Evolutionary conservation across 1,139 yeast species (phyloP).

Genomic region (Candida sp.): DNA sequence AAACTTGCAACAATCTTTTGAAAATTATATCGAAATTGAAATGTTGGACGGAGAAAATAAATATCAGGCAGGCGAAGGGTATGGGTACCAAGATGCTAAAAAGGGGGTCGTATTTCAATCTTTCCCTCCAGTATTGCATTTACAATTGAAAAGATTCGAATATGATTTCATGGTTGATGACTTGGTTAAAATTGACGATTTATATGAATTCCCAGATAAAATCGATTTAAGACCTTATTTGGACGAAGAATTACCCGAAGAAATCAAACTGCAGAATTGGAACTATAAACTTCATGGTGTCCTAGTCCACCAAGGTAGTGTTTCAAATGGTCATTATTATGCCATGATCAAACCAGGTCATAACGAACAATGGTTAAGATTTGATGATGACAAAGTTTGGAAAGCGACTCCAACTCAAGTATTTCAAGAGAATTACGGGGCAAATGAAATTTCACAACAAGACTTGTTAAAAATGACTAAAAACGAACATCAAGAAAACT

Average conservation of each 20-base stretch:
- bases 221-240: conserved; percentile 80
- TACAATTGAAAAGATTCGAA: conserved; percentile 92
- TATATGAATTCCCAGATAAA: conserved; percentile 83
- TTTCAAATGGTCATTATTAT: conserved; percentile 94
- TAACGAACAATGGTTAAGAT: conserved; percentile 74
- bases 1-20: conserved; percentile 71
- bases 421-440: conserved; percentile 91
- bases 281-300: conserved; percentile 88
- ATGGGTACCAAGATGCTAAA: conserved; percentile 92
- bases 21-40: conserved; percentile 85
- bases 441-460: conserved; percentile 51
- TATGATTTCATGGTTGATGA: conserved; percentile 90
- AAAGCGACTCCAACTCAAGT: conserved; percentile 81
- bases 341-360: conserved; percentile 84
- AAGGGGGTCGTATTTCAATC: conserved; percentile 92
- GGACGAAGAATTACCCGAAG: conserved; percentile 50
- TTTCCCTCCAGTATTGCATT: conserved; percentile 90
- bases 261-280: conserved; percentile 58
- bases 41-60: conserved; percentile 92
- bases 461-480: conserved; percentile 50
- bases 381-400: conserved; percentile 95
- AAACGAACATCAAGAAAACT: conserved; percentile 59
- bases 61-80: conserved; percentile 84
- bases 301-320: conserved; percentile 92
- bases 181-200: conserved; percentile 88